A percentile compares a stretch with the other conserved stretches of the same genome.
Conservation (phyloP, 257 asterid genomes). For the Salvia hispanica region DNA sequence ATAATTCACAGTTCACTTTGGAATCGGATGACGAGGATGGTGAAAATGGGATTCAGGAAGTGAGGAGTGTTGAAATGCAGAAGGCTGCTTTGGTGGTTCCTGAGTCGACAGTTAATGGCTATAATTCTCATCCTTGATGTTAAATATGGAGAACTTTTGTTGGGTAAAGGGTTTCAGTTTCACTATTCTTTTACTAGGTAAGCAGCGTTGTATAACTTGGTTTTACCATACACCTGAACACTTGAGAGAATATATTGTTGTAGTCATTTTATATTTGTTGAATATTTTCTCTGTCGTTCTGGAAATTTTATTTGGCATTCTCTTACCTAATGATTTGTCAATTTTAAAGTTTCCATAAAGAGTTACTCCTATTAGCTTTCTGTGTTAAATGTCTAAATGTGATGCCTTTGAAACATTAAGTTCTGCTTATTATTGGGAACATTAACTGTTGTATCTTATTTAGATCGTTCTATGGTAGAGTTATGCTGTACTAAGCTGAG, state of each 20-base stretch:
- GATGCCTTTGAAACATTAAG: background rate
- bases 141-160: conserved; percentile 9
- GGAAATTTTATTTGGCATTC: conserved; percentile 12
- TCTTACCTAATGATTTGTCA: background rate
- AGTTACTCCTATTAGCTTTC: background rate
- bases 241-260: conserved; percentile 13
- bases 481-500: background rate
- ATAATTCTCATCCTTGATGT: conserved; percentile 56
- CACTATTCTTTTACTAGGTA: conserved; percentile 31
- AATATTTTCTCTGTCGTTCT: conserved; percentile 1
- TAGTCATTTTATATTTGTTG: conserved; percentile 7
- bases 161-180: conserved; percentile 22
- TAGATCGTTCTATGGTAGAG: background rate
- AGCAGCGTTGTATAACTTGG: conserved; percentile 29
- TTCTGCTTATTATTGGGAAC: background rate
- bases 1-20: conserved; percentile 63
- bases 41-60: conserved; percentile 54
- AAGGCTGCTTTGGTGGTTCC: conserved; percentile 42
- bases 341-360: background rate
- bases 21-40: conserved; percentile 71
- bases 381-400: background rate
- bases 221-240: conserved; percentile 21
- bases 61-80: conserved; percentile 59
- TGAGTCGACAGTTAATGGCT: conserved; percentile 54
- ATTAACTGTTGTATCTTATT: background rate